Percentiles rank a stretch among this genome's conserved stretches.
phyloP scores from a whole-genome alignment of 2,329 filamentous ascomycete genomes.

The Graphilbum sp. region DNA sequence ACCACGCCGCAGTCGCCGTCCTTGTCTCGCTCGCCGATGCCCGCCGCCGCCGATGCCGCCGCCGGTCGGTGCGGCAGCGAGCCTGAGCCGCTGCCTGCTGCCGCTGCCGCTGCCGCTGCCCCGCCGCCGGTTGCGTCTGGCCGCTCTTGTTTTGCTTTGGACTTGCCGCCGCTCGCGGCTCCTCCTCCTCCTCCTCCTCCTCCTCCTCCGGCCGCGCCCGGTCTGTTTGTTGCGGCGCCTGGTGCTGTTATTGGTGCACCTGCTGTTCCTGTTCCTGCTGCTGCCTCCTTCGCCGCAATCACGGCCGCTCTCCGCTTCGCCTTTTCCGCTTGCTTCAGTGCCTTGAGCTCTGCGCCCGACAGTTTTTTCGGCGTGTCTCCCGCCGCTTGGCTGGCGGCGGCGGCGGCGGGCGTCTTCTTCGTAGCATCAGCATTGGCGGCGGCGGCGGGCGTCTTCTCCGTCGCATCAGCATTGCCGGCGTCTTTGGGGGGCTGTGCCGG shows the following conservation, averaged over 20 bases:
- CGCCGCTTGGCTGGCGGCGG: neutral
- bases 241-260: conserved; percentile 16
- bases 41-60: conserved; percentile 24
- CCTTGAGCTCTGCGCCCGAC: conserved; percentile 69
- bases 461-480: too few species aligned
- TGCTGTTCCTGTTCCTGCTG: conserved; percentile 10
- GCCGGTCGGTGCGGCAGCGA: conserved; percentile 28
- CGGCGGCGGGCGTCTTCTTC: neutral
- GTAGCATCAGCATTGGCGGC: neutral
- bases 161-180: conserved; percentile 27
- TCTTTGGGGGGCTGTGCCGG: too few species aligned
- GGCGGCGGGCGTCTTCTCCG: too few species aligned
- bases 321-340: conserved; percentile 81
- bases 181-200: too few species aligned
- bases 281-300: conserved; percentile 35
- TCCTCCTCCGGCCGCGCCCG: too few species aligned
- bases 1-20: conserved; percentile 51
- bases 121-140: conserved; percentile 17
- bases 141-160: conserved; percentile 2
- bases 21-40: conserved; percentile 33
- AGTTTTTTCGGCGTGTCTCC: conserved; percentile 31
- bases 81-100: too few species aligned
- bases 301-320: conserved; percentile 63
- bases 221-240: too few species aligned
- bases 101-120: conserved; percentile 5